Percentiles rank a stretch among this genome's conserved stretches.
Evolutionary conservation across 768 basidiomycete genomes (phyloP).

Genomic region (Leccinum subtestaceum): DNA sequence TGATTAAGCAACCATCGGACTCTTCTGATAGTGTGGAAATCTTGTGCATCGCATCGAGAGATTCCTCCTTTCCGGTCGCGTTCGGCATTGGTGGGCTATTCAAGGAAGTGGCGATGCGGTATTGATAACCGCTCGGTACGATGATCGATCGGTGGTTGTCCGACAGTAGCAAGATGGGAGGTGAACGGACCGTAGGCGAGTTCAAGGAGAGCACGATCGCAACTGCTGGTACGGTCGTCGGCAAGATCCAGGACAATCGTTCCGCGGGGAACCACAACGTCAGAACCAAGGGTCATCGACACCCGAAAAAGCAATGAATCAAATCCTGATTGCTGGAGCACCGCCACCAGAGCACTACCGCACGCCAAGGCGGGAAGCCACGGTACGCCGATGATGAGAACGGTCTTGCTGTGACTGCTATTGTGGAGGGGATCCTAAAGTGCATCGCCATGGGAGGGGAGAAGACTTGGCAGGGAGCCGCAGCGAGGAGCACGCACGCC

Average conservation of each 20-base stretch:
- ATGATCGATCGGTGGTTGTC: not conserved
- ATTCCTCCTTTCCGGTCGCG: too few relatives aligned
- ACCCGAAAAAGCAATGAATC: not conserved
- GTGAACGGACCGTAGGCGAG: not conserved
- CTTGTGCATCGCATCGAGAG: not conserved
- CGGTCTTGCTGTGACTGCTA: constrained; percentile 10
- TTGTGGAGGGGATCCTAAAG: constrained; percentile 12
- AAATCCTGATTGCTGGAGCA: constrained; percentile 1
- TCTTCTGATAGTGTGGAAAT: not conserved
- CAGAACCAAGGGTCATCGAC: not conserved
- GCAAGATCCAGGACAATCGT: not conserved
- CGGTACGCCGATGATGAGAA: constrained; percentile 23
- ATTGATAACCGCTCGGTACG: not conserved
- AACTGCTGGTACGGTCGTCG: not conserved
- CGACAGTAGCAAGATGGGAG: not conserved
- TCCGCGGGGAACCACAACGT: not conserved
- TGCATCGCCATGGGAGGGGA: constrained; percentile 23
- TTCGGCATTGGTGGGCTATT: not conserved
- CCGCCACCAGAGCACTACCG: constrained; percentile 3
- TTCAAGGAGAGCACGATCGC: not conserved
- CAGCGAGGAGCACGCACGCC: constrained; percentile 23
- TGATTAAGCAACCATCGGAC: not conserved
- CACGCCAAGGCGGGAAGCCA: constrained; percentile 5
- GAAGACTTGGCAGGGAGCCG: constrained; percentile 23
- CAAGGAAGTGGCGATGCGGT: too few relatives aligned